Conservation (phyloP, 2,329 filamentous ascomycete species). For the Aspergillus fumigatiaffinis region DNA sequence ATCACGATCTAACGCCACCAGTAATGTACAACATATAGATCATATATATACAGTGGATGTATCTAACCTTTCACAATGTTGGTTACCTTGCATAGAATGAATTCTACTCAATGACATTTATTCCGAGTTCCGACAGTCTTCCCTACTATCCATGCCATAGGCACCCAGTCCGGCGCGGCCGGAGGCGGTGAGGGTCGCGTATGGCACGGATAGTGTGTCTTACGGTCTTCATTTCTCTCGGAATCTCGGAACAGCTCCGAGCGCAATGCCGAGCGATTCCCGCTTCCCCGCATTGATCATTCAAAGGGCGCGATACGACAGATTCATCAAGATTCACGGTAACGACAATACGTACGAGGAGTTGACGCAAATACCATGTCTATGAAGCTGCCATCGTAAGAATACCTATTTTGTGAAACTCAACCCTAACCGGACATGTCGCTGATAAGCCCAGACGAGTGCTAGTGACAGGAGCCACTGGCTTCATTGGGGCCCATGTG, state of each 20-base stretch:
- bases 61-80: not conserved
- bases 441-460: slow-evolving; percentile 8
- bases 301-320: not conserved
- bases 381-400: not conserved
- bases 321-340: not conserved
- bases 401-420: not conserved
- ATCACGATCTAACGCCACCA: not conserved
- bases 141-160: no score
- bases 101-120: not conserved
- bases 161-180: no score
- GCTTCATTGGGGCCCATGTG: slow-evolving; percentile 28
- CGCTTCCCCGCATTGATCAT: not conserved
- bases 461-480: slow-evolving; percentile 26
- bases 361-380: not conserved
- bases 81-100: not conserved
- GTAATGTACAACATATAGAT: not conserved
- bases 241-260: not conserved
- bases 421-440: not conserved
- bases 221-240: not conserved
- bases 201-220: no score
- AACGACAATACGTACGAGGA: not conserved
- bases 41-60: not conserved
- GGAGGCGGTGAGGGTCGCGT: no score
- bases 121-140: not conserved
- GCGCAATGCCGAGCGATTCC: not conserved